A percentile compares a stretch with the other conserved stretches of the same genome.
Evolutionary conservation across 2,329 filamentous ascomycete species (phyloP).

Genomic region (Sclerotinia nivalis): DNA sequence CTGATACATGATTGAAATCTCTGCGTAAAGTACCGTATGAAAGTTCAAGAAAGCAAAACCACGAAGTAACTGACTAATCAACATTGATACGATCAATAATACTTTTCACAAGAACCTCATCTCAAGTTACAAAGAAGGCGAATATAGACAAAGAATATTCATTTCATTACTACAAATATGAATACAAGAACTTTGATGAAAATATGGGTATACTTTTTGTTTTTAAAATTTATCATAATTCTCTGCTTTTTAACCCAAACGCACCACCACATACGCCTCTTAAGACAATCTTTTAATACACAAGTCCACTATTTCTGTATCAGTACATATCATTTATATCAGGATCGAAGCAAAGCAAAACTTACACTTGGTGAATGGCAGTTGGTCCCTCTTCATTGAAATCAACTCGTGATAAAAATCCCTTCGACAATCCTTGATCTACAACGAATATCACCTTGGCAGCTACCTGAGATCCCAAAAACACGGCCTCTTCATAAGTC

Average conservation of each 20-base stretch:
- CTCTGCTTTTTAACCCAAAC: background rate
- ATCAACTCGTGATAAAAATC: conserved; percentile 62
- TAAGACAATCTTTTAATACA: conserved; percentile 8
- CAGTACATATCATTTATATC: background rate
- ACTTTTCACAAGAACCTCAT: background rate
- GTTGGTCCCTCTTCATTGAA: conserved; percentile 42
- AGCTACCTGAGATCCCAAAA: conserved; percentile 71
- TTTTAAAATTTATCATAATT: conserved; percentile 14
- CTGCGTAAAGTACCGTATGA: too few relatives aligned
- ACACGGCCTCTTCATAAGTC: conserved; percentile 61
- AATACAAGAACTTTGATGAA: background rate
- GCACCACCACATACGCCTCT: conserved; percentile 13
- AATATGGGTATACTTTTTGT: conserved; percentile 21
- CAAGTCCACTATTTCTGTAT: conserved; percentile 22
- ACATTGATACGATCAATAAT: background rate
- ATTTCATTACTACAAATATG: conserved; percentile 12
- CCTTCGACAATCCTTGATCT: conserved; percentile 62
- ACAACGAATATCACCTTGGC: conserved; percentile 71
- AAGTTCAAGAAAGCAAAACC: too few relatives aligned
- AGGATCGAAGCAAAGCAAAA: conserved; percentile 12
- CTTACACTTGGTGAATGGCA: conserved; percentile 43
- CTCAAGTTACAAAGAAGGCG: background rate
- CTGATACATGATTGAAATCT: too few relatives aligned
- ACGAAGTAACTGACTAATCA: too few relatives aligned
- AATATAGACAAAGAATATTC: background rate